These are phyloP conservation scores for Paraphoma sp. DNA, from an alignment of 2,329 filamentous ascomycete genomes.

Conservation along the genomic window DNA sequence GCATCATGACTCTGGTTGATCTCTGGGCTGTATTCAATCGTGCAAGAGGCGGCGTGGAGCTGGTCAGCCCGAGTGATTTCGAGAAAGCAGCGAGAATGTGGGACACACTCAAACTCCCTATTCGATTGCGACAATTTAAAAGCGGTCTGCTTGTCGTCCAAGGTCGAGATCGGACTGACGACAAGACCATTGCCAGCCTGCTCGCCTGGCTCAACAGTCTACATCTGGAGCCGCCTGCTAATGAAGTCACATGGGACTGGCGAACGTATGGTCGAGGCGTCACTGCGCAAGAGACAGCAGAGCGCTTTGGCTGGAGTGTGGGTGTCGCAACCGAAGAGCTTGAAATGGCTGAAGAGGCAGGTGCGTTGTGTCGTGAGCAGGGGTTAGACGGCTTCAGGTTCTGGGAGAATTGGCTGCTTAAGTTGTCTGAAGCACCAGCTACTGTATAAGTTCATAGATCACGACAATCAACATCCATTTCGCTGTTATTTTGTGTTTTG, in stretches of 20 bases:
- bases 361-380: slow-evolving; percentile 87
- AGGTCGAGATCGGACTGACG: slow-evolving; percentile 84
- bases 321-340: slow-evolving; percentile 95
- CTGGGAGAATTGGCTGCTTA: slow-evolving; percentile 75
- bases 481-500: too few relatives aligned
- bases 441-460: neutral
- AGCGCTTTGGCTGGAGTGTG: slow-evolving; percentile 94
- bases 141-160: slow-evolving; percentile 96
- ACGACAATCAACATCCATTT: neutral
- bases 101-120: slow-evolving; percentile 84
- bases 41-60: slow-evolving; percentile 88
- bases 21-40: slow-evolving; percentile 79
- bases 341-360: slow-evolving; percentile 94
- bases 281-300: slow-evolving; percentile 86
- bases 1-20: slow-evolving; percentile 50
- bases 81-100: slow-evolving; percentile 87
- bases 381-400: slow-evolving; percentile 89
- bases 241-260: slow-evolving; percentile 78
- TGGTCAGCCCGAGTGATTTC: slow-evolving; percentile 91
- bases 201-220: slow-evolving; percentile 79
- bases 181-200: slow-evolving; percentile 81
- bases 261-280: slow-evolving; percentile 79
- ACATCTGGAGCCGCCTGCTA: slow-evolving; percentile 68
- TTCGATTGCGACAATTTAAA: slow-evolving; percentile 86
- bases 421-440: neutral